Conservation (phyloP, 2,329 filamentous ascomycete species). For the Pseudogymnoascus verrucosus region DNA sequence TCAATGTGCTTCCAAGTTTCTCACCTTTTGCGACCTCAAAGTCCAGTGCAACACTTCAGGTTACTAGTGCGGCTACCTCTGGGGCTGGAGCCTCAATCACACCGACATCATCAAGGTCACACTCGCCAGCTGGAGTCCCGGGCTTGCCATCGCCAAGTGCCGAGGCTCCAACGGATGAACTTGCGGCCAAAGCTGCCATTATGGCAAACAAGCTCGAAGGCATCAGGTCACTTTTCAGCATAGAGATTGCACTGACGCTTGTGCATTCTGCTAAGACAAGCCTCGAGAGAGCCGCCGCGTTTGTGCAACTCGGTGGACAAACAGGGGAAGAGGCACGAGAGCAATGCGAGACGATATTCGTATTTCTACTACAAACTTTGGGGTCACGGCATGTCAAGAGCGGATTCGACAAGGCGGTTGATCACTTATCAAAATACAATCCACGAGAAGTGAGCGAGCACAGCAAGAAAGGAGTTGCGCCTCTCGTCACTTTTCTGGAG, state of each 20-base stretch:
- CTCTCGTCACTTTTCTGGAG: slow-evolving; percentile 91
- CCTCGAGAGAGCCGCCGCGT: slow-evolving; percentile 75
- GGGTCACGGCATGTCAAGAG: slow-evolving; percentile 80
- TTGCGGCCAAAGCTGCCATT: slow-evolving; percentile 93
- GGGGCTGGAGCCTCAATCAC: slow-evolving; percentile 18
- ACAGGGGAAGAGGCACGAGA: slow-evolving; percentile 75
- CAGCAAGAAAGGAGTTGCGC: slow-evolving; percentile 65
- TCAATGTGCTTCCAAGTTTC: slow-evolving; percentile 74
- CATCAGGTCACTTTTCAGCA: slow-evolving; percentile 90
- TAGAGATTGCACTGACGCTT: slow-evolving; percentile 84
- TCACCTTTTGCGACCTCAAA: slow-evolving; percentile 44
- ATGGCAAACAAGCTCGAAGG: slow-evolving; percentile 93
- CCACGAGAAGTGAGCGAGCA: slow-evolving; percentile 72
- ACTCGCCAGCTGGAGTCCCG: slow-evolving; percentile 35
- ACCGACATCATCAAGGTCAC: slow-evolving; percentile 36
- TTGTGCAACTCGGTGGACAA: slow-evolving; percentile 72
- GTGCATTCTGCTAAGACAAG: slow-evolving; percentile 84
- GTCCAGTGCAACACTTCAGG: slow-evolving; percentile 21
- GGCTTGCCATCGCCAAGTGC: slow-evolving; percentile 34
- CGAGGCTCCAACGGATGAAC: slow-evolving; percentile 78
- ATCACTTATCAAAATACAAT: slow-evolving; percentile 84
- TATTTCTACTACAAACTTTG: slow-evolving; percentile 72
- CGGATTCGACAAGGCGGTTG: slow-evolving; percentile 90
- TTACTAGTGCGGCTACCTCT: slow-evolving; percentile 11
- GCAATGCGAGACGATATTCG: slow-evolving; percentile 85